Evolutionary conservation across 148 eudicot species (phyloP), one percentile per base, ranked within the genome.

Genomic region (Cornus kousa): DNA sequence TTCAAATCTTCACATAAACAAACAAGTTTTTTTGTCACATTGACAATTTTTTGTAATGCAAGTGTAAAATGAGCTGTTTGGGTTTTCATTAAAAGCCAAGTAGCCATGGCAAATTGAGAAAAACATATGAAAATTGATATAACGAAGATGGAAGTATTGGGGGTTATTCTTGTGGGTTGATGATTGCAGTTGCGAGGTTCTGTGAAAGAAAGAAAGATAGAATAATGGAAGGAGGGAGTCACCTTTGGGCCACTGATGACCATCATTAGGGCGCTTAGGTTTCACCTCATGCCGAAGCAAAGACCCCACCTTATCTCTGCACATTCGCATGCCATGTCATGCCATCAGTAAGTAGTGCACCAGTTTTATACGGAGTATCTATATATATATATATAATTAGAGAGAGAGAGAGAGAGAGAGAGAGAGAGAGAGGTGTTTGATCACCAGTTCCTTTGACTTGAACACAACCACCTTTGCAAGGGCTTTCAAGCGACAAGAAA

Each of bases 271-370:
- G 53, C 62, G 68, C 77, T 74, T 48, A 40, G 68, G 32, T 60
- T 74, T 37, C 53, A 46, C 31, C 77, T 62, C 69, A 62, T 74
- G 77, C 68, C n/a, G 16, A 60, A 64, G 68, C 68, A 37, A 62
- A n/a, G 78, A 24, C 14, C 70, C 69, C 57, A 75, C 59, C 12
- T 65, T n/a, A 32, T 40, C 57, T 65, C 78, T 22, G 17, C 20
- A 31, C 9, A 46, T 12, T 74, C 20, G 50, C 77, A 59, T 35
- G 46, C 77, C 31, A 7, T 12, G 53, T 4, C 22, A 39, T 43
- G 48, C 48, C 48, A 53, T 32, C 23, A 8, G 71, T 40, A n/a
- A 70, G 37, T 65, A 28, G 28, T 28, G 28, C 37, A 65, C 78
- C 78, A 3, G 32, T n/a, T 55, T 10, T 43, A 39, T 39, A 39